phyloP scores from a whole-genome alignment of 352 stramenopile genomes.

The Pythium aquatile region DNA sequence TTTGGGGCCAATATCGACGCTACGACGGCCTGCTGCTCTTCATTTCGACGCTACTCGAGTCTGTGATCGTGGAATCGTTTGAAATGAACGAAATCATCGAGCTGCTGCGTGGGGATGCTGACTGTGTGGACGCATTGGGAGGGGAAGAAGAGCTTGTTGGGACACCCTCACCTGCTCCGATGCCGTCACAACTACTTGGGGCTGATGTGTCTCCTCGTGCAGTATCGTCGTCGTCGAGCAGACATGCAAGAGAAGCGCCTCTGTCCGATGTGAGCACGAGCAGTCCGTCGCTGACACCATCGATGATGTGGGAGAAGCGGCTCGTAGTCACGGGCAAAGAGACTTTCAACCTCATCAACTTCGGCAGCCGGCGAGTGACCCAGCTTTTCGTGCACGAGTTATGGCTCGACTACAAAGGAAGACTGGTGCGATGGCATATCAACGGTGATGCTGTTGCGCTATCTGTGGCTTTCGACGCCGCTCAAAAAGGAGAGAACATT shows the following conservation, averaged over 20 bases:
- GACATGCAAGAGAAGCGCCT: background rate
- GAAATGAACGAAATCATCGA: conserved; percentile 72
- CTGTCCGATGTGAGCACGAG: conserved; percentile 22
- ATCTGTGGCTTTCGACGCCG: conserved; percentile 76
- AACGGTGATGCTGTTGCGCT: conserved; percentile 80
- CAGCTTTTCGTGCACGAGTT: conserved; percentile 86
- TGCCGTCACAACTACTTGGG: conserved; percentile 20
- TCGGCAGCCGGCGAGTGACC: conserved; percentile 59
- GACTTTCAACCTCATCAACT: conserved; percentile 69
- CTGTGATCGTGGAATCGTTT: conserved; percentile 72
- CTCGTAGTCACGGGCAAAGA: conserved; percentile 83
- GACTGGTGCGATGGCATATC: conserved; percentile 81
- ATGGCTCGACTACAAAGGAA: conserved; percentile 83
- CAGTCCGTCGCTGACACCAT: conserved; percentile 35
- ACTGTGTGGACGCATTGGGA: conserved; percentile 58
- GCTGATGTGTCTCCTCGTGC: conserved; percentile 13
- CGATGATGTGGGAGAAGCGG: conserved; percentile 62
- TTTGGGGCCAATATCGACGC: conserved; percentile 82
- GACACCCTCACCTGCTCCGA: conserved; percentile 15
- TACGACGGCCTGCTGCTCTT: conserved; percentile 81
- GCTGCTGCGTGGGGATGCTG: conserved; percentile 61
- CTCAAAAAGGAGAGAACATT: conserved; percentile 65
- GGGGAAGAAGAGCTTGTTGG: conserved; percentile 23
- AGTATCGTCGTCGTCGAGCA: background rate
- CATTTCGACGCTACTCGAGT: conserved; percentile 80